Evolutionary conservation across 2,329 filamentous ascomycete species (phyloP).

Genomic region (Calonectria fujianensis): DNA sequence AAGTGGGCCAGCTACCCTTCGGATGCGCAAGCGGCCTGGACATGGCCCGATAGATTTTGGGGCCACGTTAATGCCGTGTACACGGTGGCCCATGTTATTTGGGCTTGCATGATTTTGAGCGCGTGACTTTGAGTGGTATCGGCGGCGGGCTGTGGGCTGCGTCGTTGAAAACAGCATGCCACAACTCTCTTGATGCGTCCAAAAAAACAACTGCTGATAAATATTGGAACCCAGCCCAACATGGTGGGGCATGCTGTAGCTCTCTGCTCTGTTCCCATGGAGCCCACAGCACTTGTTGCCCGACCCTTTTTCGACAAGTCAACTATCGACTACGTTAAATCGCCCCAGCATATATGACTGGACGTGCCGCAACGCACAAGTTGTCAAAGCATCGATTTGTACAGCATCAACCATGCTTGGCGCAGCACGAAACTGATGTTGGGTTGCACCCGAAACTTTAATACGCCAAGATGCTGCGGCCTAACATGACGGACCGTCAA

Average conservation of each 20-base stretch:
- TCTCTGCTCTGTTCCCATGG: not conserved
- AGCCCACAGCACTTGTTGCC: not conserved
- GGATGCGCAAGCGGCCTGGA: not conserved
- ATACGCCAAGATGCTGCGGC: slow-evolving; percentile 9
- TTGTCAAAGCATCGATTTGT: not conserved
- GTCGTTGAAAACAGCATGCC: not conserved
- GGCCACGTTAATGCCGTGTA: slow-evolving; percentile 7
- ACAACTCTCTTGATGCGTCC: not conserved
- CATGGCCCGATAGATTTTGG: slow-evolving; percentile 10
- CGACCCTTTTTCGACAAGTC: not conserved
- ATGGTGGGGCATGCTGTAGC: not conserved
- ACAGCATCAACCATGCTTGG: not conserved
- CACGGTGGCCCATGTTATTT: not conserved
- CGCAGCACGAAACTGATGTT: not conserved
- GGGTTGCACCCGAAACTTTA: slow-evolving; percentile 27
- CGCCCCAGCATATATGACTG: not conserved
- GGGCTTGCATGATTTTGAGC: slow-evolving; percentile 11
- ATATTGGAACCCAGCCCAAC: not conserved
- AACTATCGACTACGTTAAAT: not conserved
- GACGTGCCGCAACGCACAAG: not conserved
- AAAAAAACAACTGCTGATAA: not conserved
- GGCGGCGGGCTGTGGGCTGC: not conserved
- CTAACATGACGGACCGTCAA: not conserved
- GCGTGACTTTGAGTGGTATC: not conserved
- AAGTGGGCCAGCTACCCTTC: slow-evolving; percentile 23